A percentile compares a stretch with the other conserved stretches of the same genome.
These are phyloP conservation scores for Coemansia furcata DNA, from an alignment of 192 early-diverging fungal species.

Conservation along the genomic window DNA sequence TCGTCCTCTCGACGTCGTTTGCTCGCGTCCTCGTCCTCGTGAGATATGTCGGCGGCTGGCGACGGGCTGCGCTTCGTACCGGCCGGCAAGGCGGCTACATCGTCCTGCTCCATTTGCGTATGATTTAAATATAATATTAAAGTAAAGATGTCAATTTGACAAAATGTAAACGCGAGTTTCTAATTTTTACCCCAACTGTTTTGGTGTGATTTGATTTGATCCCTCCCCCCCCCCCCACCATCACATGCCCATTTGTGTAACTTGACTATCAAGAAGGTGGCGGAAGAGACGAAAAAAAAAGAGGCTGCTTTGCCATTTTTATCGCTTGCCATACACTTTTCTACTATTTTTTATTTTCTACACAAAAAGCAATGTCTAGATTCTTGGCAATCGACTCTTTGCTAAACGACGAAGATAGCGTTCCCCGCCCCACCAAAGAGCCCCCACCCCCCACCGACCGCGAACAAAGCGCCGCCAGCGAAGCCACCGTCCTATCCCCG, in stretches of 20 bases:
- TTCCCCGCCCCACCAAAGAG: background rate
- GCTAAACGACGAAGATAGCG: background rate
- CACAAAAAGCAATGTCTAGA: background rate
- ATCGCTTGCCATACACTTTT: background rate
- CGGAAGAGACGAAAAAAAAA: no score
- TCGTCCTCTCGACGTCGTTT: background rate
- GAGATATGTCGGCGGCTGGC: background rate
- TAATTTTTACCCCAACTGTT: no score
- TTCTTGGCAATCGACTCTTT: background rate
- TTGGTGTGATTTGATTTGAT: no score
- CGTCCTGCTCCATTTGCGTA: slow-evolving; percentile 2
- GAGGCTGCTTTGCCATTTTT: background rate
- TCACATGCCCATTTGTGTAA: no score
- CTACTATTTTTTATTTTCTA: background rate
- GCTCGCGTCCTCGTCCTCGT: background rate
- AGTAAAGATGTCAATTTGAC: no score
- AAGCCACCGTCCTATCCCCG: background rate
- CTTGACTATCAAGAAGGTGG: no score
- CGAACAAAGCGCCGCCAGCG: background rate
- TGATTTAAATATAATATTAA: background rate
- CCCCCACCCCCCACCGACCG: background rate
- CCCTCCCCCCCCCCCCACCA: no score
- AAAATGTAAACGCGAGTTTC: no score
- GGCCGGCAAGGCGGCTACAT: background rate
- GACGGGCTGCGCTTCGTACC: background rate